Evolutionary conservation across 1,139 yeast genomes (phyloP), one percentile per base, ranked within the genome.

Genomic region (Nakaseomyces nivariensis): DNA sequence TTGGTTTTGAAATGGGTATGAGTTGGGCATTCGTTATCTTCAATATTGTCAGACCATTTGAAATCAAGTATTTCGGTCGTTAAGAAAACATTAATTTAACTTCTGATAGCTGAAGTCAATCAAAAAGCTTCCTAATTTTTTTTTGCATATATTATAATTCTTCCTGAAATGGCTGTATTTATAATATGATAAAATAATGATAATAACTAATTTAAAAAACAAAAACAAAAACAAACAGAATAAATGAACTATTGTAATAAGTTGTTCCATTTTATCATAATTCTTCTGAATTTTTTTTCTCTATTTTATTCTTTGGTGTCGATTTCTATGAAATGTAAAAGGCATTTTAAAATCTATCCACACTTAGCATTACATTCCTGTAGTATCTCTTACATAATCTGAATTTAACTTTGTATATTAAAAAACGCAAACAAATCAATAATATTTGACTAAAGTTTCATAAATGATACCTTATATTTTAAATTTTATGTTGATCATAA

Each of bases 1-100:
- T 89, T 59, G 96, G 96, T 43, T 85, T 85, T 61, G 95, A 85
- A 70, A 72, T 89, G 56, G 86, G 82, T 34, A 75, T 77, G 56
- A 79, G 72, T 4, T 88, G 88, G 63, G 72, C 94, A 17, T 80
- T 83, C 57, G 64, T 86, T 54, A 82, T 76, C 25, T 85, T 70
- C 68, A 78, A 81, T 62, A 45, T 73, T 43, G 69, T 75, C 41
- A 77, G 97, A 68, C 82, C 82, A 53, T 64, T 85, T 22, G 97
- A 88, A 69, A 69, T 72, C 68, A 82, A 81, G 66, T 81, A 81
- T 63, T 67, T 72, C 52, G 85, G 86, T 48, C 70, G 71, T 56
- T 67, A 53, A 50, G 5, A 29, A 31, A 33, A n/a, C 10, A n/a
- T 33, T 33, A 17, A 17, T 17, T 17, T 17, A 17, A 17, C 3